Conservation (phyloP, 2,329 filamentous ascomycete genomes). For the Chaetomium globosum region DNA sequence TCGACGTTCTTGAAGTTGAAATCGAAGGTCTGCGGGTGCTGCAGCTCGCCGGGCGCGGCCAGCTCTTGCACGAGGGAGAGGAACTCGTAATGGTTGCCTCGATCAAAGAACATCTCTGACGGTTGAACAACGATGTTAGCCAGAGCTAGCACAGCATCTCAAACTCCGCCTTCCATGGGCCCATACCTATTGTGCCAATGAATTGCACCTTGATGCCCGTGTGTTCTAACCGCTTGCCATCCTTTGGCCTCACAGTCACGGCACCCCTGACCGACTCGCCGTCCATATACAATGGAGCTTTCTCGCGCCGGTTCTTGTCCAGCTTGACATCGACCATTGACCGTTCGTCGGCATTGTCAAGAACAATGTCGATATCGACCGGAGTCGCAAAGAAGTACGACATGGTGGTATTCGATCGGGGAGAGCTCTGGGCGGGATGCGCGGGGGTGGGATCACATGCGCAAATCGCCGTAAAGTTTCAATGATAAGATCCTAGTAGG, state of each 20-base stretch:
- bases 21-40: constrained; percentile 97
- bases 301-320: constrained; percentile 96
- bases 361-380: constrained; percentile 97
- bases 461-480: background rate
- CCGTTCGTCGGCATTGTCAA: constrained; percentile 91
- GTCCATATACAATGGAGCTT: constrained; percentile 95
- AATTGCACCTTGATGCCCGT: constrained; percentile 99
- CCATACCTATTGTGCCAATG: constrained; percentile 91
- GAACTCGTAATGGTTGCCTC: constrained; percentile 99
- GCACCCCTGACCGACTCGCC: constrained; percentile 97
- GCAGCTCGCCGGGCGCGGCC: constrained; percentile 92
- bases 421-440: background rate
- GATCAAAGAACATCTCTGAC: constrained; percentile 99
- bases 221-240: constrained; percentile 96
- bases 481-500: background rate
- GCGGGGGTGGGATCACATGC: constrained; percentile 14
- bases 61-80: constrained; percentile 95
- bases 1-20: constrained; percentile 99
- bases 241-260: constrained; percentile 93
- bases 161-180: background rate
- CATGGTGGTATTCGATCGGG: constrained; percentile 51
- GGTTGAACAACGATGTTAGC: background rate
- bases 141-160: too few species aligned
- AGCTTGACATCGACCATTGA: constrained; percentile 97
- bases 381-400: constrained; percentile 98